Conservation (phyloP, 139 green algal species). For the Microglena sp. region DNA sequence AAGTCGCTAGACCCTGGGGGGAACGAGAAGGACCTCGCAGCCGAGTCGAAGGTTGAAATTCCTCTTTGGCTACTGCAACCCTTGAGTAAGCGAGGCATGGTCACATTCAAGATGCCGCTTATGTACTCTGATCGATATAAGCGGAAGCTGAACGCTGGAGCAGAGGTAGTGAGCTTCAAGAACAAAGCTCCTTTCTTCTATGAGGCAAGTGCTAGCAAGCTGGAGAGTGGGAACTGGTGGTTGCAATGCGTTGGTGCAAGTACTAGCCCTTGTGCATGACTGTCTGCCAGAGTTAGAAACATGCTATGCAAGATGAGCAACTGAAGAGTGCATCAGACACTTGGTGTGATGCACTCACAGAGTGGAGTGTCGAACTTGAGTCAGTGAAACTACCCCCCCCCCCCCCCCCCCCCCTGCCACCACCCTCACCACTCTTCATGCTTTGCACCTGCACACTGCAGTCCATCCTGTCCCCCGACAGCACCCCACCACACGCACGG, state of each 20-base stretch:
- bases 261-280: too few species aligned
- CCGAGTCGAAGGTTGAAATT: background rate
- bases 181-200: slow-evolving; percentile 27
- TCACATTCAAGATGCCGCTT: slow-evolving; percentile 11
- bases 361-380: too few species aligned
- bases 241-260: too few species aligned
- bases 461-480: too few species aligned
- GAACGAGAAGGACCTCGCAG: slow-evolving; percentile 4
- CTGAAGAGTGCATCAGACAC: too few species aligned
- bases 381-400: too few species aligned
- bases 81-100: slow-evolving; percentile 15
- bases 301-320: too few species aligned
- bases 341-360: too few species aligned
- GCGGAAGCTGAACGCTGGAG: slow-evolving; percentile 24
- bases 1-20: slow-evolving; percentile 16
- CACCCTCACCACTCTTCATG: too few species aligned
- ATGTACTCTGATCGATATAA: slow-evolving; percentile 28
- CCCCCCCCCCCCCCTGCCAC: too few species aligned
- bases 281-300: background rate
- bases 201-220: slow-evolving; percentile 17
- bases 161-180: slow-evolving; percentile 26
- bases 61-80: slow-evolving; percentile 23
- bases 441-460: too few species aligned
- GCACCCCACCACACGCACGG: too few species aligned
- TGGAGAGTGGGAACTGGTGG: background rate